These are phyloP conservation scores for Candida quercuum DNA, from an alignment of 805 yeast species.

Conservation along the genomic window DNA sequence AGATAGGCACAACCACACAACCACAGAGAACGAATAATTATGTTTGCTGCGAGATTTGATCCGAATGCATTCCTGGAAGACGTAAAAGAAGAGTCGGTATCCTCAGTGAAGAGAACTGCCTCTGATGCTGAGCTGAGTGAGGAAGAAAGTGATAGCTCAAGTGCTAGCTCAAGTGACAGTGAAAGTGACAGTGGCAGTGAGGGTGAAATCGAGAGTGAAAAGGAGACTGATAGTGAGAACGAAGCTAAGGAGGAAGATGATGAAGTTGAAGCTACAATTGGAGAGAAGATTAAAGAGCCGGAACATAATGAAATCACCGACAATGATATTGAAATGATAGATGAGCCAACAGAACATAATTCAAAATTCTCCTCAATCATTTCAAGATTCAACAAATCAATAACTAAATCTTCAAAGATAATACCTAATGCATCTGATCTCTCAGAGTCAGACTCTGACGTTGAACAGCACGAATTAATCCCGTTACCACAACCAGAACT, in stretches of 20 bases:
- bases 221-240: constrained; percentile 5
- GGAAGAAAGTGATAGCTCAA: constrained; percentile 10
- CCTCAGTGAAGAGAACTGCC: constrained; percentile 14
- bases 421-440: constrained; percentile 17
- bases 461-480: constrained; percentile 39
- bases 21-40: too few species aligned
- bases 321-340: constrained; percentile 12
- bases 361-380: constrained; percentile 47
- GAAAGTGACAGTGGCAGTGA: constrained; percentile 17
- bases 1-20: too few species aligned
- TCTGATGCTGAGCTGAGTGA: constrained; percentile 14
- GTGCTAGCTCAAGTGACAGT: constrained; percentile 16
- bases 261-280: constrained; percentile 8
- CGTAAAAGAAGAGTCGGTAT: not conserved
- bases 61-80: constrained; percentile 32
- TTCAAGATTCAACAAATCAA: constrained; percentile 44
- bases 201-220: constrained; percentile 12
- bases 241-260: constrained; percentile 6
- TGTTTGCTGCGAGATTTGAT: constrained; percentile 67
- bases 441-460: constrained; percentile 20
- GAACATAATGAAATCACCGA: constrained; percentile 11
- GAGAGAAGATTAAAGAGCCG: constrained; percentile 7
- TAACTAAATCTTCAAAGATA: constrained; percentile 15
- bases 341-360: constrained; percentile 20
- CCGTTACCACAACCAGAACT: constrained; percentile 85